phyloP scores from a whole-genome alignment of 495 filamentous ascomycete genomes.

The Neurospora sp. region DNA sequence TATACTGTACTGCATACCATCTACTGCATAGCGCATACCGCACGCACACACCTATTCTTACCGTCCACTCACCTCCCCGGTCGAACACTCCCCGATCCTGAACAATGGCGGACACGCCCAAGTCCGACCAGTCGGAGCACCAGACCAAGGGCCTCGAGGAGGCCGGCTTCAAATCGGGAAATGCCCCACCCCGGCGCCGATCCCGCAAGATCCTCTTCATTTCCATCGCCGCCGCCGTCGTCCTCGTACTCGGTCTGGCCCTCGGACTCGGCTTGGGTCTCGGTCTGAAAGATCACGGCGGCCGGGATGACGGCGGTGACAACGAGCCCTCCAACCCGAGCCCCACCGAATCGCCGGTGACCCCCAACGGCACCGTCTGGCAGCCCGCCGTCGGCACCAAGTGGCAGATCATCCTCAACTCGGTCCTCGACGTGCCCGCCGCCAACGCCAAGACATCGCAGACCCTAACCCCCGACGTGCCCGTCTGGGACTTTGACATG shows the following conservation, averaged over 20 bases:
- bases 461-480: constrained; percentile 18
- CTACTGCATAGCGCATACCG: neutral
- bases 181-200: constrained; percentile 2
- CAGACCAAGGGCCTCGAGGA: neutral
- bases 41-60: neutral
- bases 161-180: neutral
- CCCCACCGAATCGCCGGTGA: constrained; percentile 1
- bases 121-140: neutral
- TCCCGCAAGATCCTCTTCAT: constrained; percentile 6
- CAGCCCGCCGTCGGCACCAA: constrained; percentile 8
- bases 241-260: constrained; percentile 6
- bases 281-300: constrained; percentile 6
- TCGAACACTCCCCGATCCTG: neutral
- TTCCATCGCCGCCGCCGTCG: constrained; percentile 1
- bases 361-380: constrained; percentile 8
- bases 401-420: constrained; percentile 24
- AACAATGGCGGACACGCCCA: neutral
- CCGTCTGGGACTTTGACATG: constrained; percentile 22
- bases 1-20: neutral
- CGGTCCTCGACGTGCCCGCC: constrained; percentile 22
- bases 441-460: constrained; percentile 6
- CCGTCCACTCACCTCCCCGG: neutral
- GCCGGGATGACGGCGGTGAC: neutral
- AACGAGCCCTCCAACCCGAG: neutral
- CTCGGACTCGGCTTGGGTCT: constrained; percentile 15